Percentiles rank a stretch among this genome's conserved stretches.
Evolutionary conservation across 2,329 filamentous ascomycete genomes (phyloP).

Genomic region (Stagonosporopsis tanaceti): DNA sequence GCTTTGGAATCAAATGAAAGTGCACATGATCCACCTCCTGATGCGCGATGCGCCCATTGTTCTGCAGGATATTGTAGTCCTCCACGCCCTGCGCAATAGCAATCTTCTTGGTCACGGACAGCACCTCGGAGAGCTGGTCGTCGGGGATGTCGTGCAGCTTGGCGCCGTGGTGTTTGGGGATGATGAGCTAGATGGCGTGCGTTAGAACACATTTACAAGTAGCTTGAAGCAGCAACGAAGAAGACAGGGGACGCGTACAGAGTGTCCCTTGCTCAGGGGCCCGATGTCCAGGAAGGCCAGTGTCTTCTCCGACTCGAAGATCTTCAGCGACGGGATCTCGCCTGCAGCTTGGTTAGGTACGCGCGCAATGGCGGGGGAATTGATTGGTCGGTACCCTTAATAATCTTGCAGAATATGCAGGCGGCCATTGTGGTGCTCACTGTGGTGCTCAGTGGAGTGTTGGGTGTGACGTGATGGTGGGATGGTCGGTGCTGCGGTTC

Average conservation of each 20-base stretch:
- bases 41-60: slow-evolving; percentile 91
- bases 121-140: slow-evolving; percentile 80
- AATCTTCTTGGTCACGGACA: slow-evolving; percentile 89
- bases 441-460: slow-evolving; percentile 37
- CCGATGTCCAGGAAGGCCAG: slow-evolving; percentile 97
- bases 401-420: slow-evolving; percentile 98
- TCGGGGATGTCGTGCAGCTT: slow-evolving; percentile 95
- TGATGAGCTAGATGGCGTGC: slow-evolving; percentile 76
- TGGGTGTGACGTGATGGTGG: slow-evolving; percentile 33
- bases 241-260: slow-evolving; percentile 66
- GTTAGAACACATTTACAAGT: neutral
- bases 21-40: slow-evolving; percentile 94
- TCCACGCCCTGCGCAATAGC: slow-evolving; percentile 76
- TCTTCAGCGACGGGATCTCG: slow-evolving; percentile 95
- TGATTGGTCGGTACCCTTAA: slow-evolving; percentile 72
- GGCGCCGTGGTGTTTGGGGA: slow-evolving; percentile 91
- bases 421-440: slow-evolving; percentile 62
- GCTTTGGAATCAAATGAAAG: slow-evolving; percentile 98
- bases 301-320: slow-evolving; percentile 92
- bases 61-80: slow-evolving; percentile 95
- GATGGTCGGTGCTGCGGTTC: slow-evolving; percentile 19
- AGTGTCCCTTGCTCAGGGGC: slow-evolving; percentile 86
- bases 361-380: neutral
- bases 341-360: slow-evolving; percentile 62
- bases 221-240: too few relatives aligned